Percentiles rank a stretch among this genome's conserved stretches.
These are phyloP conservation scores for Talaromyces trachyspermus DNA, from an alignment of 495 filamentous ascomycete genomes.

Conservation along the genomic window DNA sequence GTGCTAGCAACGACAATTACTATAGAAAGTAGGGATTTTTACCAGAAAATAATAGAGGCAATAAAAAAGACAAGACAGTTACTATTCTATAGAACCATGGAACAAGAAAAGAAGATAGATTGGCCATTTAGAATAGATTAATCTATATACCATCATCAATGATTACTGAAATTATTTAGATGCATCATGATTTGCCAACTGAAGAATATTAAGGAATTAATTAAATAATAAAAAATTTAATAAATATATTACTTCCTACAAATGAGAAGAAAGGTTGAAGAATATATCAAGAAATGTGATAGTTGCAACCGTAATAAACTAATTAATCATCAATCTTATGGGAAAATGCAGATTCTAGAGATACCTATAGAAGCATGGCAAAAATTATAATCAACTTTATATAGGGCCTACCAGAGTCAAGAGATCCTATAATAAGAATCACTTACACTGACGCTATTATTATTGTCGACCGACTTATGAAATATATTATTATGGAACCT, in stretches of 20 bases:
- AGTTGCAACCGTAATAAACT: conserved; percentile 2
- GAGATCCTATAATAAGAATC: neutral
- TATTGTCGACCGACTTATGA: conserved; percentile 9
- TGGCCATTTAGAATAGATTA: conserved; percentile 7
- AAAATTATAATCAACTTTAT: conserved; percentile 19
- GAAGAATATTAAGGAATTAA: neutral
- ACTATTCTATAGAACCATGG: neutral
- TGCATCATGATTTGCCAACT: neutral
- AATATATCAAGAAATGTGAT: conserved; percentile 10
- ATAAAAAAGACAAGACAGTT: neutral
- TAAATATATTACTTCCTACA: conserved; percentile 8
- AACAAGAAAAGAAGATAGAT: conserved; percentile 4
- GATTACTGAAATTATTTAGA: conserved; percentile 5
- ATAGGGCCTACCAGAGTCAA: neutral
- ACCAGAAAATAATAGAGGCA: neutral
- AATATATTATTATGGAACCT: conserved; percentile 6
- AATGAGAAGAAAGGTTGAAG: neutral
- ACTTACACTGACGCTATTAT: conserved; percentile 5
- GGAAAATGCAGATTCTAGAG: conserved; percentile 13
- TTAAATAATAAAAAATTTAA: conserved; percentile 10
- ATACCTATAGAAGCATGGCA: conserved; percentile 8
- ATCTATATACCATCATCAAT: conserved; percentile 8
- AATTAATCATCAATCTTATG: conserved; percentile 2
- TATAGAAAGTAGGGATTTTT: neutral
- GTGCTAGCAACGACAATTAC: conserved; percentile 7